Evolutionary conservation across 164 flowering plant species (phyloP).

Genomic region (Berberis thunbergii): DNA sequence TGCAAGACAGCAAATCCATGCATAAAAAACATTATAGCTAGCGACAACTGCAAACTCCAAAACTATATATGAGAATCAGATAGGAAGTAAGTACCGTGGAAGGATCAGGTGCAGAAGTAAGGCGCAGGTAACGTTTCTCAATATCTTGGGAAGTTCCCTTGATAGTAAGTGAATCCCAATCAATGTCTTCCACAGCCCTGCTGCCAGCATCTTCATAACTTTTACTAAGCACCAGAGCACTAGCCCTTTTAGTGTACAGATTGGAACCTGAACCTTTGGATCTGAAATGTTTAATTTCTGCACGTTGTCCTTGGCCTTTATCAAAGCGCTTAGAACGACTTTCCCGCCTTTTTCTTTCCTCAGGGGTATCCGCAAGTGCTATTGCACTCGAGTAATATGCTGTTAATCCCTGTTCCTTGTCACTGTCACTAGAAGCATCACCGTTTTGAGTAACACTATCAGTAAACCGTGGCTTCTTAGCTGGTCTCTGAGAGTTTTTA

Average conservation of each 20-base stretch:
- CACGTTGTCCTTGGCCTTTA: slow-evolving; percentile 44
- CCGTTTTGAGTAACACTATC: slow-evolving; percentile 38
- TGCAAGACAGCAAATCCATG: slow-evolving; percentile 3
- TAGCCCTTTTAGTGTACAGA: slow-evolving; percentile 50
- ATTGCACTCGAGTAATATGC: slow-evolving; percentile 63
- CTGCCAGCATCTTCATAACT: slow-evolving; percentile 47
- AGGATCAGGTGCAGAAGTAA: slow-evolving; percentile 99
- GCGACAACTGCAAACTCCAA: neutral
- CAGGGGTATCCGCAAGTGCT: slow-evolving; percentile 69
- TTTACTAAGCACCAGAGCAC: slow-evolving; percentile 56
- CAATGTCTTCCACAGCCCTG: slow-evolving; percentile 94
- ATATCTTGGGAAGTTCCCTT: slow-evolving; percentile 97
- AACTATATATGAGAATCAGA: neutral
- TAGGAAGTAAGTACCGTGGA: slow-evolving; percentile 44
- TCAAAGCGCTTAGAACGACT: slow-evolving; percentile 89
- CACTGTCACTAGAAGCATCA: slow-evolving; percentile 90
- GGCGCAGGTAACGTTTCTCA: slow-evolving; percentile 95
- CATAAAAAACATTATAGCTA: neutral
- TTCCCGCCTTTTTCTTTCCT: slow-evolving; percentile 84
- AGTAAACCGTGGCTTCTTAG: slow-evolving; percentile 62
- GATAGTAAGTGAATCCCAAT: slow-evolving; percentile 94
- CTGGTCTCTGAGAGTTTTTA: slow-evolving; percentile 41
- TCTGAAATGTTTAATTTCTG: slow-evolving; percentile 34
- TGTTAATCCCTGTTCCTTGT: slow-evolving; percentile 68
- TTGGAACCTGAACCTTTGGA: slow-evolving; percentile 45